Base-by-base conservation (phyloP, 2,329 filamentous ascomycete species). In the Madurella mycetomatis region DNA sequence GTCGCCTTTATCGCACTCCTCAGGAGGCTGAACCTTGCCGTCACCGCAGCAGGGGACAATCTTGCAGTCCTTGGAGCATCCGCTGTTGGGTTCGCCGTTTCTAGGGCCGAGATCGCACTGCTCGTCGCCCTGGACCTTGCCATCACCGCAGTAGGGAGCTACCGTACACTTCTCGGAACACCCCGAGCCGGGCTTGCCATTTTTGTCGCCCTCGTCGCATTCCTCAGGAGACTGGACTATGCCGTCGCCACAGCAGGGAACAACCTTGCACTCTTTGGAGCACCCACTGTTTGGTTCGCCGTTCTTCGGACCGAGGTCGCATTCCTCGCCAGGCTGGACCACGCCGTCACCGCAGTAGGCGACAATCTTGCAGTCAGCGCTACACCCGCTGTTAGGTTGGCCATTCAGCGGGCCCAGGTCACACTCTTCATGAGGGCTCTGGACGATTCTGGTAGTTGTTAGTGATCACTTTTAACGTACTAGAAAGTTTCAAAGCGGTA, bases 341-440 rank as follows among this genome's bases (percentile, higher is more conserved):
- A 45, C 31, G 42, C 25, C 25, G 25, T 25, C 25, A 31, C 48
- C 48, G 17, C 48, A 54, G 41, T 41, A 34, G 41, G 41, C 25
- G 13, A 49, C 41, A 32, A 34, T 34, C 44, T 51, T 34, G 49
- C 53, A 55, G 45, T 48, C 45, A 19, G 25, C 32, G 12, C 49
- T 52, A 41, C 53, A 55, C 15, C 53, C 53, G 32, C 52, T 55
- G 50, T 49, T 49, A 41, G 49, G 47, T 30, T 45, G 41, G 45
- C 52, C 51, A n/a, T 51, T 53, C 5, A 56, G 50, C 50, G 56
- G 31, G n/a, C 56, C 56, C 15, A 58, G 53, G 19, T 58, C 56
- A 40, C 57, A 59, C 18, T 59, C n/a, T 16, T 59, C 57, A 9
- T 59, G 18, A 11, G 57, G 57, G 1, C 16, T 5, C 34, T 59